Evolutionary conservation across 169 alveolate genomes (phyloP), one percentile per base, ranked within the genome.

Genomic region (Theileria equi): DNA sequence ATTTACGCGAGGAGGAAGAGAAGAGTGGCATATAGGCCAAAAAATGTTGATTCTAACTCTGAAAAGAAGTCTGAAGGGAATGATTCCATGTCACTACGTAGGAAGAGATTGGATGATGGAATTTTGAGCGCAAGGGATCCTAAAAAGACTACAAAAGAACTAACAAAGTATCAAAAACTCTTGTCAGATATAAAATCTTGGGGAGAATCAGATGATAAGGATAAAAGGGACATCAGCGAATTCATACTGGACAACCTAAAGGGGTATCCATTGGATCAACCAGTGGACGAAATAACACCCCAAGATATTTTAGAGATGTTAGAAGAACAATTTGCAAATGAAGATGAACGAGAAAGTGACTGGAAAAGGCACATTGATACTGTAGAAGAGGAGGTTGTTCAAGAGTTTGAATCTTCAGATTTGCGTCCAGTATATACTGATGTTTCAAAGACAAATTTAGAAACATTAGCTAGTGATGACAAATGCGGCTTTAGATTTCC

Each of bases 401-500:
- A 16, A 21, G 38, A 54, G 5, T 28, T 54, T 10, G 65, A 54
- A 54, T 4, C 17, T n/a, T n/a, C 6, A 13, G 65, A 29, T 29
- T 36, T 36, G 38, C 13, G 13, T 16, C 43, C 13, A 11, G 3
- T n/a, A 2, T 23, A 41, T n/a, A 36, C 32, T 3, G 53, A 74
- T 10, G 52, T 66, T 17, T 21, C 35, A 3, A 65, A 74, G 4
- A 34, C 19, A 13, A 50, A 54, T 31, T 5, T 52, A 21, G 34
- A 52, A 8, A 28, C 10, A 5, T 28, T 60, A 10, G 64, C 50
- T 3, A 32, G 35, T 19, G 71, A 74, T 29, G 84, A 74, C 21
- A 0, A 35, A 0, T 40, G 78, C 23, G 84, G 84, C 8, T 74
- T 54, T 40, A 50, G 66, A 36, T 74, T 44, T 64, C 84, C 84